Percentiles rank a stretch among this genome's conserved stretches.
These are phyloP conservation scores for Starmerella vitae DNA, from an alignment of 805 yeast genomes.

Conservation along the genomic window DNA sequence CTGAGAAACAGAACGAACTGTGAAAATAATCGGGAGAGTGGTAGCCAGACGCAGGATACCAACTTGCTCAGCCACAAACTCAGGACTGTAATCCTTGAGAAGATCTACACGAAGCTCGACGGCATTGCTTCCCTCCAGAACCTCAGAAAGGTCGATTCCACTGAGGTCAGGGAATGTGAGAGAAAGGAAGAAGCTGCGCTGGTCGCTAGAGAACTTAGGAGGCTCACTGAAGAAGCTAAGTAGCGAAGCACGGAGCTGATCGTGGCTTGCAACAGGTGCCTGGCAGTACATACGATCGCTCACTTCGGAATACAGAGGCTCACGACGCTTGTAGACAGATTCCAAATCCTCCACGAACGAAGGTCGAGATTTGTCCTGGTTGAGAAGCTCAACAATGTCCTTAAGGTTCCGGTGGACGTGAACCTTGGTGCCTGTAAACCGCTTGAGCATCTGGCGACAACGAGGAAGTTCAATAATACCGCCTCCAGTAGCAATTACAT, in stretches of 20 bases:
- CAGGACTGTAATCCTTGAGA: slow-evolving; percentile 34
- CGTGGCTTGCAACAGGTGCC: slow-evolving; percentile 39
- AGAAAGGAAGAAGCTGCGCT: slow-evolving; percentile 52
- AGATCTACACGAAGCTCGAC: slow-evolving; percentile 74
- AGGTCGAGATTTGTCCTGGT: slow-evolving; percentile 74
- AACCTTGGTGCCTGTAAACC: slow-evolving; percentile 57
- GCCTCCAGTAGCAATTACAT: slow-evolving; percentile 88
- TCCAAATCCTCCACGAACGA: slow-evolving; percentile 67
- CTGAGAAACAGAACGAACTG: slow-evolving; percentile 62
- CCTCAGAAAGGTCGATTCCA: slow-evolving; percentile 27
- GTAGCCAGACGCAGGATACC: slow-evolving; percentile 53
- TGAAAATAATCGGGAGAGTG: slow-evolving; percentile 63
- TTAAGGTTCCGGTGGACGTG: slow-evolving; percentile 82
- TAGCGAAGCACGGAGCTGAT: slow-evolving; percentile 45
- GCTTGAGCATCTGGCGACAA: slow-evolving; percentile 52
- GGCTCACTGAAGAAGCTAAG: slow-evolving; percentile 39
- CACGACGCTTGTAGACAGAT: slow-evolving; percentile 75
- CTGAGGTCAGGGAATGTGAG: slow-evolving; percentile 53
- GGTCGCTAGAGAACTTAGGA: slow-evolving; percentile 30
- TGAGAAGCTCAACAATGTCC: slow-evolving; percentile 62
- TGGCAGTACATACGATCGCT: slow-evolving; percentile 71
- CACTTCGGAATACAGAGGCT: slow-evolving; percentile 63
- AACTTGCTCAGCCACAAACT: slow-evolving; percentile 59
- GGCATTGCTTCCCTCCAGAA: slow-evolving; percentile 61
- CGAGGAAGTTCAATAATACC: slow-evolving; percentile 72